phyloP scores from a whole-genome alignment of 1,284 basidiomycete species.

The Lignosus rhinocerotis region DNA sequence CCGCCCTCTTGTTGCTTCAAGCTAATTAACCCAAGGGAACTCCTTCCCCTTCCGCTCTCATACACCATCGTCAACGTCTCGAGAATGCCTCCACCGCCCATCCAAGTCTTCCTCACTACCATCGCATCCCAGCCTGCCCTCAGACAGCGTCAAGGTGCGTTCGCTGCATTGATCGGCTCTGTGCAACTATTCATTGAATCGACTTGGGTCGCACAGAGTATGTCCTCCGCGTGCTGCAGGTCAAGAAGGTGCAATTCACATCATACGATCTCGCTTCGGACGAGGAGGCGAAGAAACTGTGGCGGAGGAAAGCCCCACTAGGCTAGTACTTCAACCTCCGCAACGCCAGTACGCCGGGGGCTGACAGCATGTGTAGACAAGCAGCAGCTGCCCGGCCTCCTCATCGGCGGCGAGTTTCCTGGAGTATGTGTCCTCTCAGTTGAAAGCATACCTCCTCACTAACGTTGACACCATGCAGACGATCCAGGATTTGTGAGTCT shows the following conservation, averaged over 20 bases:
- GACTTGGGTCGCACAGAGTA: constrained; percentile 51
- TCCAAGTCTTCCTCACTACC: constrained; percentile 81
- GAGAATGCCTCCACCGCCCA: constrained; percentile 72
- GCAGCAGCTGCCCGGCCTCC: constrained; percentile 77
- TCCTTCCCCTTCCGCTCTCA: neutral
- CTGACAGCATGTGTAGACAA: constrained; percentile 50
- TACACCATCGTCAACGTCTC: neutral
- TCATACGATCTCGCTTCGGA: constrained; percentile 84
- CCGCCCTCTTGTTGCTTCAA: constrained; percentile 1
- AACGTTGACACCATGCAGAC: constrained; percentile 36
- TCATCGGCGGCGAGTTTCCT: constrained; percentile 68
- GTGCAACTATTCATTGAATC: neutral
- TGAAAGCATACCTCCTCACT: neutral
- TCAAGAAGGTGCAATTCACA: constrained; percentile 78
- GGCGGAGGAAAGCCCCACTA: constrained; percentile 74
- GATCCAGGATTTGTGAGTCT: constrained; percentile 56
- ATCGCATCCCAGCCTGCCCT: constrained; percentile 78
- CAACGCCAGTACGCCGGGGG: neutral
- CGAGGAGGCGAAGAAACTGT: constrained; percentile 74
- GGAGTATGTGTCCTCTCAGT: constrained; percentile 42
- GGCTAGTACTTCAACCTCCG: constrained; percentile 40
- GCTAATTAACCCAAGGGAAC: neutral
- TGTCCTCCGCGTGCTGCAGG: constrained; percentile 73
- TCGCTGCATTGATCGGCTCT: neutral
- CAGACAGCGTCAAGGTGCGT: constrained; percentile 61